Base-by-base conservation (phyloP, 2,329 filamentous ascomycete species). In the Calonectria fujianensis region DNA sequence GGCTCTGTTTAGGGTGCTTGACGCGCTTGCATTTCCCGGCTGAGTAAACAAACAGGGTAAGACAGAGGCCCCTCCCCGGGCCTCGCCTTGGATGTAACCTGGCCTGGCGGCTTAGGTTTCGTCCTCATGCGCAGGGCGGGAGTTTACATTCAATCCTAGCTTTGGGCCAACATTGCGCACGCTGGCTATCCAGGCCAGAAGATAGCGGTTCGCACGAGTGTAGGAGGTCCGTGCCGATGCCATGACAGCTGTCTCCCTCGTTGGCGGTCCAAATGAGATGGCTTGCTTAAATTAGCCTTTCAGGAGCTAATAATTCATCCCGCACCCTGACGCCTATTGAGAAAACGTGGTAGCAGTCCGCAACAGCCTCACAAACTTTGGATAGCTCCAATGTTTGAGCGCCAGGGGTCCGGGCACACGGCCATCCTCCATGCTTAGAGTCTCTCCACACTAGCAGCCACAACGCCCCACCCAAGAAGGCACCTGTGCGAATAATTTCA, bases 401-500 rank as follows among this genome's bases (percentile, higher is more conserved):
- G 24, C 57, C 35, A 63, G 41, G 57, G 57, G 57, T 63, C 57
- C 57, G 57, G 37, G 57, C 57, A 63, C 57, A 63, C 57, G 9
- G 57, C n/a, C 57, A 63, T 39, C 24, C 57, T 41, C 57, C 57
- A 63, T 39, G 24, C 32, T 39, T 61, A 54, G 27, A 41, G 67
- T 32, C 24, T 41, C 52, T 69, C 67, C 67, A 69, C 54, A 69
- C 50, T 48, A 35, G 57, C 41, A 52, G 41, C 59, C 69, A 65
- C 50, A 3, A 27, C 35, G 69, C 52, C 69, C 70, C 70, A 72
- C 70, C 35, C 45, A 27, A 7, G 35, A 71, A n/a, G 29, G 37
- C 50, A 35, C 37, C 59, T 41, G 32, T 63, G 70, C 31, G 64
- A 72, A 72, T 72, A 72, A 68, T 72, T 68, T 72, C 52, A 63